These are phyloP conservation scores for Monilinia fructicola DNA, from an alignment of 2,329 filamentous ascomycete species.

Conservation along the genomic window DNA sequence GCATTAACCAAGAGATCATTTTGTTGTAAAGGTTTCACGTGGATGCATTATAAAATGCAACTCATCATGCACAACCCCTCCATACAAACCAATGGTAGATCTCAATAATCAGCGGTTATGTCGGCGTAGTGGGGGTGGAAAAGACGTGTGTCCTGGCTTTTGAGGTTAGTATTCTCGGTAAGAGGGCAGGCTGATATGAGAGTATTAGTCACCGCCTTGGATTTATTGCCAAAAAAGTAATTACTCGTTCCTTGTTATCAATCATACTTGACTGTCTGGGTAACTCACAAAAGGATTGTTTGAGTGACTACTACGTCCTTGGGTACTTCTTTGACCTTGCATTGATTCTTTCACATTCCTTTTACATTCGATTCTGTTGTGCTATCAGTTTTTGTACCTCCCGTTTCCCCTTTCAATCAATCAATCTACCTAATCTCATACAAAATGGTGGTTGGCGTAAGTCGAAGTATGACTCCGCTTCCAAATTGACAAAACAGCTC, in stretches of 20 bases:
- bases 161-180: neutral
- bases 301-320: neutral
- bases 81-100: conserved; percentile 18
- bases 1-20: conserved; percentile 19
- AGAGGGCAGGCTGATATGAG: neutral
- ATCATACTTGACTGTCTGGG: neutral
- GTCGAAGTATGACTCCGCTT: conserved; percentile 31
- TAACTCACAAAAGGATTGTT: conserved; percentile 1
- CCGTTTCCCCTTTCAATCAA: neutral
- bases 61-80: conserved; percentile 15
- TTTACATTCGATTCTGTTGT: neutral
- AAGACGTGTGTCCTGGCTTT: conserved; percentile 8
- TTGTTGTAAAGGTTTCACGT: conserved; percentile 19
- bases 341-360: neutral
- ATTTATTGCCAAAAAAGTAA: neutral
- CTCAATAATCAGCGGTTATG: conserved; percentile 9
- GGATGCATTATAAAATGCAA: conserved; percentile 13
- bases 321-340: neutral
- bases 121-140: conserved; percentile 12
- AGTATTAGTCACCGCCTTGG: neutral
- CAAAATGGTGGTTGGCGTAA: conserved; percentile 36
- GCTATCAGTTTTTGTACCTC: neutral
- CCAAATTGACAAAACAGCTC: conserved; percentile 27
- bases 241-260: neutral
- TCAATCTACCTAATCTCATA: neutral